Percentiles rank a stretch among this genome's conserved stretches.
phyloP scores from a whole-genome alignment of 805 yeast genomes.

The Teunomyces gatunensis region DNA sequence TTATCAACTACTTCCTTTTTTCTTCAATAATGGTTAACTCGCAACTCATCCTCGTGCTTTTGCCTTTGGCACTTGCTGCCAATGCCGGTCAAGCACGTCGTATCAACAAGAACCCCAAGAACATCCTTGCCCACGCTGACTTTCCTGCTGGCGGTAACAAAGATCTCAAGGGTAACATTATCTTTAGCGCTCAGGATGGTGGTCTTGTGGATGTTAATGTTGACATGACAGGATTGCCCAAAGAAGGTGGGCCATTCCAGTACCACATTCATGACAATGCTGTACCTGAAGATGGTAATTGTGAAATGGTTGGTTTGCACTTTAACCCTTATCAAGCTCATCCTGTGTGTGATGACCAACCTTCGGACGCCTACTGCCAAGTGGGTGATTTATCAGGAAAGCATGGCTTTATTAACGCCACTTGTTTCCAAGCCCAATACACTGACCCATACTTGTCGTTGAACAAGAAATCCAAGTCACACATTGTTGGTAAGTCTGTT shows the following conservation, averaged over 20 bases:
- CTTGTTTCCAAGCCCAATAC: conserved; percentile 63
- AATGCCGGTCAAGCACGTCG: conserved; percentile 49
- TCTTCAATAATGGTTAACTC: background rate
- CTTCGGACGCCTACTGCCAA: conserved; percentile 57
- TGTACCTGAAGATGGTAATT: conserved; percentile 45
- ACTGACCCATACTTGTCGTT: conserved; percentile 66
- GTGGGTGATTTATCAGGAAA: conserved; percentile 78
- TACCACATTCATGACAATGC: conserved; percentile 66
- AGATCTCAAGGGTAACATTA: conserved; percentile 43
- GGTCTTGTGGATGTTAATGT: conserved; percentile 64
- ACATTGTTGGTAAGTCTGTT: conserved; percentile 54
- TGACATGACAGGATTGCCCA: conserved; percentile 68
- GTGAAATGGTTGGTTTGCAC: conserved; percentile 51
- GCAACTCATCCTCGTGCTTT: conserved; percentile 2
- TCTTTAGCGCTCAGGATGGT: conserved; percentile 55
- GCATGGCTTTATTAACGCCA: conserved; percentile 69
- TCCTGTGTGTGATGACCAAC: conserved; percentile 48
- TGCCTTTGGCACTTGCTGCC: conserved; percentile 1
- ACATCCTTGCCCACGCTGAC: conserved; percentile 56
- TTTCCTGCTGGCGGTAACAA: conserved; percentile 45
- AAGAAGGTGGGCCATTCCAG: conserved; percentile 61
- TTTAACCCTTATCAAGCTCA: conserved; percentile 65
- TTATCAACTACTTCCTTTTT: background rate
- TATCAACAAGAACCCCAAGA: conserved; percentile 47
- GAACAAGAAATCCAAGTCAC: conserved; percentile 53